Conservation (phyloP, 495 filamentous ascomycete species). For the Schizothecium vesticola region DNA sequence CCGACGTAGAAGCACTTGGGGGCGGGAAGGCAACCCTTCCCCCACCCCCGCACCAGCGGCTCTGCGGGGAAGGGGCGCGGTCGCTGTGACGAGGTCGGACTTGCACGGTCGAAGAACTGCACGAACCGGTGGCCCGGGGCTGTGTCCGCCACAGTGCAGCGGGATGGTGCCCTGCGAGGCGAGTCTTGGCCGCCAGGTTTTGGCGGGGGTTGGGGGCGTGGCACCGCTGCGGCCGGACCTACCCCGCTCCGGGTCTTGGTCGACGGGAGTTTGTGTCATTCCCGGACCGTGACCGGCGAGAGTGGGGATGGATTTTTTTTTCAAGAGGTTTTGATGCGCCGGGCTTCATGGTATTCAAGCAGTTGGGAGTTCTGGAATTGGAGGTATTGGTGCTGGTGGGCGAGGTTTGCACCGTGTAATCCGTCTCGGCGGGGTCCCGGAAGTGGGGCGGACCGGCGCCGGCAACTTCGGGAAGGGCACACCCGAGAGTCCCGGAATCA, state of each 20-base stretch:
- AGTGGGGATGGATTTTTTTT: neutral
- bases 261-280: neutral
- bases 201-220: neutral
- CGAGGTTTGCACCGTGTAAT: neutral
- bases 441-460: neutral
- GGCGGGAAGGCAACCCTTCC: neutral
- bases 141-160: neutral
- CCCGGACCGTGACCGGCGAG: neutral
- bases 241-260: neutral
- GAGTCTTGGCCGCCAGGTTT: neutral
- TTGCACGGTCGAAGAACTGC: neutral
- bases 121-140: neutral
- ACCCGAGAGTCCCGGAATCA: neutral
- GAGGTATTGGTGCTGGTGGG: neutral
- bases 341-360: neutral
- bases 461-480: neutral
- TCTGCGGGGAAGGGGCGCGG: neutral
- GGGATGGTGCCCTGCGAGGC: neutral
- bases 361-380: neutral
- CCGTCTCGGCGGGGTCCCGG: neutral
- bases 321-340: too few species aligned
- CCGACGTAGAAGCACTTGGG: neutral
- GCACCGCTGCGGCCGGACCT: neutral
- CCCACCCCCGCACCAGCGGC: neutral
- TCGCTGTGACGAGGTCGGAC: neutral